phyloP scores from a whole-genome alignment of 1,284 basidiomycete genomes.

The Coniophora puteana region DNA sequence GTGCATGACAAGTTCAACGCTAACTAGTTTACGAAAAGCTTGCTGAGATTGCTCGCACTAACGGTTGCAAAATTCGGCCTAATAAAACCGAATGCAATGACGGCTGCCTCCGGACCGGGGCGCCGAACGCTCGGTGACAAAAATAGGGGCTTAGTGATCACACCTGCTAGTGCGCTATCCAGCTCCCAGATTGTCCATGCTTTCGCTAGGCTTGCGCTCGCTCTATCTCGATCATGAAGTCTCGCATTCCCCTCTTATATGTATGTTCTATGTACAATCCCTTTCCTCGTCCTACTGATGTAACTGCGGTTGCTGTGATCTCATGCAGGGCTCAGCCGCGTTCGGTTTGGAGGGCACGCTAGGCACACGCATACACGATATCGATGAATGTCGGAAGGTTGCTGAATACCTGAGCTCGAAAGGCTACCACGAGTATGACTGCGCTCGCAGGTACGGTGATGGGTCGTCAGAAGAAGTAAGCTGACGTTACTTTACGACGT shows the following conservation, averaged over 20 bases:
- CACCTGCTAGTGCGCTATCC: too few species aligned
- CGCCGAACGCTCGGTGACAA: too few species aligned
- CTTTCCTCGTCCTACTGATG: neutral
- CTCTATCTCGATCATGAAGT: neutral
- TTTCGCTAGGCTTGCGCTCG: too few species aligned
- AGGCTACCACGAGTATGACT: constrained; percentile 36
- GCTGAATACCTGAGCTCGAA: constrained; percentile 4
- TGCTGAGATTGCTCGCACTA: too few species aligned
- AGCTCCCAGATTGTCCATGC: too few species aligned
- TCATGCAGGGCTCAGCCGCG: neutral
- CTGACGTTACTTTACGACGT: neutral
- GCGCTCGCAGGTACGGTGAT: constrained; percentile 44
- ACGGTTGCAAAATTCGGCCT: too few species aligned
- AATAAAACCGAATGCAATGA: too few species aligned
- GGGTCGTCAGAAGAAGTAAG: constrained; percentile 42
- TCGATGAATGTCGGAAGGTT: constrained; percentile 4
- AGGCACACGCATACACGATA: constrained; percentile 2
- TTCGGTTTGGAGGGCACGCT: constrained; percentile 1
- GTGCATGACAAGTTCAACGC: too few species aligned
- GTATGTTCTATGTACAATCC: neutral
- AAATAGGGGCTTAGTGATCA: too few species aligned
- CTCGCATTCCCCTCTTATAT: constrained; percentile 2
- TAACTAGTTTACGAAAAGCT: too few species aligned
- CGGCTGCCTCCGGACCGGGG: too few species aligned
- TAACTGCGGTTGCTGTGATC: neutral